Evolutionary conservation across 2,329 filamentous ascomycete genomes (phyloP), one percentile per base, ranked within the genome.

Genomic region (Xylaria sp.): DNA sequence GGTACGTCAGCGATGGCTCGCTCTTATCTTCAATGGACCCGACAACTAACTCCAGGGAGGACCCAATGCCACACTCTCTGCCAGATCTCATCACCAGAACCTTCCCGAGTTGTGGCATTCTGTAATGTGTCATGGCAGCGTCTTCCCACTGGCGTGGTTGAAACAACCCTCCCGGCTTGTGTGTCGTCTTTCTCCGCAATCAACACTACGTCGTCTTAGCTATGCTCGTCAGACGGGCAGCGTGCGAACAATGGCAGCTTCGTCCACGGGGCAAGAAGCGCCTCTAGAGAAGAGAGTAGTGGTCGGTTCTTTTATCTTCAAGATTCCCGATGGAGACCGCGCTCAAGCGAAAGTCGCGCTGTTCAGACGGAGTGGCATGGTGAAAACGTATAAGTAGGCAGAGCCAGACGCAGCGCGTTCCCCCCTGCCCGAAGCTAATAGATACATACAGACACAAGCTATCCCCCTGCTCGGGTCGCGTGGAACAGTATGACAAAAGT

Each of bases 401-500:
- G n/a, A n/a, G 33, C 33, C 2, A 7, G 6, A 23, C 12, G 33
- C 64, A 36, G 28, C 36, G 6, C 36, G 20, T 23, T 31, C 33
- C 49, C 46, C 25, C 18, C 3, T 7, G 1, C 13, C 15, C n/a
- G 41, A 54, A 23, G 52, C 64, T 69, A 36, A 68, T 59, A 9
- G 43, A 48, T 25, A 33, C 18, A 31, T 33, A 28, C 69, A 86
- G 85, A 74, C 84, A 85, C 74, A 88, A 86, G 75, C 84, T 89
- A 59, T 89, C 88, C 0, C 87, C 89, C 0, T 86, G 91, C 20
- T 89, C 89, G 0, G 90, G 90, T 46, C 86, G 83, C 64, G 86
- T 92, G 60, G 86, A 91, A 2, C 62, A 80, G 6, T 75, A 78
- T 0, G 90, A 92, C 72, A 67, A 79, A 2, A 83, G 78, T 25